These are phyloP conservation scores for Fusarium keratoplasticum DNA, from an alignment of 2,329 filamentous ascomycete genomes.

Conservation along the genomic window DNA sequence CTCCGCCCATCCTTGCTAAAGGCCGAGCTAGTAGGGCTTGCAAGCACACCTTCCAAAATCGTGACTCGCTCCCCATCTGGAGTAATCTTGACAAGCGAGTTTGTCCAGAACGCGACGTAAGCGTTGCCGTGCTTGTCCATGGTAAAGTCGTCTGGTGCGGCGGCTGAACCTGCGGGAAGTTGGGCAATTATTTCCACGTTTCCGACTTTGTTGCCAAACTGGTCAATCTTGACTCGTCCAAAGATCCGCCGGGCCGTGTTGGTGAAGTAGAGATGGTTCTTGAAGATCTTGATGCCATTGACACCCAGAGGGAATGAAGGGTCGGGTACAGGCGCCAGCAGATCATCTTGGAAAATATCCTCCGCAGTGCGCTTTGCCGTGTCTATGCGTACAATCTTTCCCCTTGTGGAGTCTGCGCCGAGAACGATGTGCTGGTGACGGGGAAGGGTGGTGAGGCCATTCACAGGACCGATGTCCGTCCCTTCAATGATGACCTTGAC, in stretches of 20 bases:
- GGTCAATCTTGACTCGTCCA: not conserved
- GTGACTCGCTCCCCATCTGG: not conserved
- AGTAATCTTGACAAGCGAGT: not conserved
- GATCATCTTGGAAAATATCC: not conserved
- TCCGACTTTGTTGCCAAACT: not conserved
- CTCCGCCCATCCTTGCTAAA: not conserved
- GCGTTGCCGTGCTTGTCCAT: not conserved
- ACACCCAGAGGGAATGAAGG: not conserved
- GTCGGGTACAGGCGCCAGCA: not conserved
- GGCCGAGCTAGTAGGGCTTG: not conserved
- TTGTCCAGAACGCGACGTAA: constrained; percentile 1
- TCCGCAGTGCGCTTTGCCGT: not conserved
- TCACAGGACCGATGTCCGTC: not conserved
- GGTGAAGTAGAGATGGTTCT: constrained; percentile 8
- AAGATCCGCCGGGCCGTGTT: not conserved
- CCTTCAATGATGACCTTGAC: not conserved
- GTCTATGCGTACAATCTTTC: constrained; percentile 3
- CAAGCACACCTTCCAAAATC: not conserved
- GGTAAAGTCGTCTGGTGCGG: not conserved
- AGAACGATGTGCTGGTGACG: not conserved
- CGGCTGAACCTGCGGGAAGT: not conserved
- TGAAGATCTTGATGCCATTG: constrained; percentile 3
- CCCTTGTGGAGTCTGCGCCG: constrained; percentile 5
- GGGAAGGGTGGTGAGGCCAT: not conserved
- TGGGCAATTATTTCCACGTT: not conserved